phyloP scores from a whole-genome alignment of 345 rosid species.

The Salix brachista region DNA sequence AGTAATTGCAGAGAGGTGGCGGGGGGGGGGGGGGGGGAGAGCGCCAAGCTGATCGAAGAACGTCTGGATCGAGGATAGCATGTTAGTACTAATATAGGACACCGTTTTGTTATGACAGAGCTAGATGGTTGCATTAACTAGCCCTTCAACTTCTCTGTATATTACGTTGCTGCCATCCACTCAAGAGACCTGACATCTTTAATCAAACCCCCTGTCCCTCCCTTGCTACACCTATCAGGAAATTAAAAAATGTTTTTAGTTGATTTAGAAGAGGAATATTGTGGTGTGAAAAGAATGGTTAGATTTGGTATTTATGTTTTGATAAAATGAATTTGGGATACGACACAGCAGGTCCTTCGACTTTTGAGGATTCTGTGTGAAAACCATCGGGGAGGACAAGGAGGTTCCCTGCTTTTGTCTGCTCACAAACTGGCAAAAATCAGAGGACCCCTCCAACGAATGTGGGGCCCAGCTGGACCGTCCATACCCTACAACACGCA shows the following conservation, averaged over 20 bases:
- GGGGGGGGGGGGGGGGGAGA: slow-evolving; percentile 5
- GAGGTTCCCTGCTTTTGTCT: slow-evolving; percentile 59
- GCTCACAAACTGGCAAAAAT: slow-evolving; percentile 41
- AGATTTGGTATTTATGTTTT: slow-evolving; percentile 8
- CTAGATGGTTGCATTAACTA: not conserved
- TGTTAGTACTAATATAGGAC: slow-evolving; percentile 23
- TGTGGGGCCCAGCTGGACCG: slow-evolving; percentile 30
- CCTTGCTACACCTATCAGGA: slow-evolving; percentile 3
- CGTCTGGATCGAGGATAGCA: slow-evolving; percentile 2
- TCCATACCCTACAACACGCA: slow-evolving; percentile 39
- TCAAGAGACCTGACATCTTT: not conserved
- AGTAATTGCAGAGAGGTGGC: not conserved
- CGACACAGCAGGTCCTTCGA: slow-evolving; percentile 12
- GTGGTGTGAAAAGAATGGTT: not conserved
- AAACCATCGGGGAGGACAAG: slow-evolving; percentile 41
- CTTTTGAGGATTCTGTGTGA: slow-evolving; percentile 67
- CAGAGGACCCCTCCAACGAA: slow-evolving; percentile 25
- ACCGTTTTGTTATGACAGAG: slow-evolving; percentile 16
- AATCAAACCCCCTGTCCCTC: slow-evolving; percentile 14
- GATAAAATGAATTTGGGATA: slow-evolving; percentile 6
- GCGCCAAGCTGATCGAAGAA: slow-evolving; percentile 7
- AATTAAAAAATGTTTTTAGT: not conserved
- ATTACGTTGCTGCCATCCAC: slow-evolving; percentile 37
- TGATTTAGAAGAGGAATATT: not conserved
- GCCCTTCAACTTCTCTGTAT: not conserved